Percentiles rank a stretch among this genome's conserved stretches.
phyloP scores from a whole-genome alignment of 2,329 filamentous ascomycete genomes.

The Aureobasidium sp. region DNA sequence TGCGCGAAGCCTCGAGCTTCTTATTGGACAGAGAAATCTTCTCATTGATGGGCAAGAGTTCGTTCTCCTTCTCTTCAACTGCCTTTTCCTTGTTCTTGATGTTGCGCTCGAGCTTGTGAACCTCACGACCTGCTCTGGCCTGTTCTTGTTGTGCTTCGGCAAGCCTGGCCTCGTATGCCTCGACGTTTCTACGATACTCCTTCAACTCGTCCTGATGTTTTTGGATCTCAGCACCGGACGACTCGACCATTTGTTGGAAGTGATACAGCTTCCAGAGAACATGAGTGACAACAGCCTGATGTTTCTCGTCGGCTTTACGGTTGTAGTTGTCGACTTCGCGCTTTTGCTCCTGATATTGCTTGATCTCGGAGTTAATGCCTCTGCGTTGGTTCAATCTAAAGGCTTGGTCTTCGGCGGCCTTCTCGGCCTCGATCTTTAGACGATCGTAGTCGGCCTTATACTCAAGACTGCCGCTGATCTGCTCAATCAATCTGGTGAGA shows the following conservation, averaged over 20 bases:
- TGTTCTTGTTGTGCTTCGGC: slow-evolving; percentile 82
- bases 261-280: slow-evolving; percentile 96
- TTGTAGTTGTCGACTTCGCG: slow-evolving; percentile 90
- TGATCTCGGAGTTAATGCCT: slow-evolving; percentile 95
- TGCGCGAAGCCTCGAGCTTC: slow-evolving; percentile 61
- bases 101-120: slow-evolving; percentile 71
- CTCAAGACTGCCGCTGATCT: slow-evolving; percentile 93
- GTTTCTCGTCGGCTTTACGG: slow-evolving; percentile 80
- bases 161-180: slow-evolving; percentile 72
- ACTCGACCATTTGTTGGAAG: slow-evolving; percentile 87
- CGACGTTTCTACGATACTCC: slow-evolving; percentile 80
- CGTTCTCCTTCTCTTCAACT: slow-evolving; percentile 79
- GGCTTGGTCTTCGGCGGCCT: slow-evolving; percentile 80
- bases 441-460: slow-evolving; percentile 90
- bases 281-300: slow-evolving; percentile 85
- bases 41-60: slow-evolving; percentile 81
- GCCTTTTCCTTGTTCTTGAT: slow-evolving; percentile 83
- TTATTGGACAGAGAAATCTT: slow-evolving; percentile 75
- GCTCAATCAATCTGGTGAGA: slow-evolving; percentile 87
- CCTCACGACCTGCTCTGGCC: slow-evolving; percentile 65
- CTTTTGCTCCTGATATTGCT: slow-evolving; percentile 96
- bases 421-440: slow-evolving; percentile 78
- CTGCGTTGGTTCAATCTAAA: slow-evolving; percentile 83
- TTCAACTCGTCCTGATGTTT: slow-evolving; percentile 92
- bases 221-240: slow-evolving; percentile 82